These are phyloP conservation scores for Stemphylium beticola DNA, from an alignment of 2,329 filamentous ascomycete genomes.

Conservation along the genomic window DNA sequence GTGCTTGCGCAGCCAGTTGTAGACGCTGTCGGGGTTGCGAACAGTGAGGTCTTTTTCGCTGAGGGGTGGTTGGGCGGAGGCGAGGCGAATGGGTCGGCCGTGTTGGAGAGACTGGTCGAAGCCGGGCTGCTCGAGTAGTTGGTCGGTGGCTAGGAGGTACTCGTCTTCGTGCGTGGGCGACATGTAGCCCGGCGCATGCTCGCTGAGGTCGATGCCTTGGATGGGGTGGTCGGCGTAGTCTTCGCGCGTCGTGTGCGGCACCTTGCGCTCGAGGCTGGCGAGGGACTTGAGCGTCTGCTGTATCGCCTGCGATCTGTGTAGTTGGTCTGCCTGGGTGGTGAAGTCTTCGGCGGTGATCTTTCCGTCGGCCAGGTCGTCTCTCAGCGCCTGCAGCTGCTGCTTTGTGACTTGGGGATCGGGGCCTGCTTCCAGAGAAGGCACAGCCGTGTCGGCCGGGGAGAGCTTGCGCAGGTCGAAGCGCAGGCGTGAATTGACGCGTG, in stretches of 20 bases:
- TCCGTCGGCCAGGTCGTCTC: conserved; percentile 40
- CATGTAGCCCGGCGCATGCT: conserved; percentile 70
- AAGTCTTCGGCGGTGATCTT: conserved; percentile 41
- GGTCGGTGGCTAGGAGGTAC: conserved; percentile 71
- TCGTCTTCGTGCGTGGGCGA: conserved; percentile 74
- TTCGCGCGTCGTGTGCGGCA: conserved; percentile 48
- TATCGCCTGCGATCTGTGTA: conserved; percentile 36
- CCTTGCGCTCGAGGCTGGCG: conserved; percentile 48
- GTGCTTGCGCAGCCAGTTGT: conserved; percentile 91
- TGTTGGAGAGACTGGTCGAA: conserved; percentile 57
- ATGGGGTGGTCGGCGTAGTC: conserved; percentile 42
- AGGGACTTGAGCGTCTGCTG: conserved; percentile 40
- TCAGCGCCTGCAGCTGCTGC: conserved; percentile 42
- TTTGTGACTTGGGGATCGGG: conserved; percentile 32
- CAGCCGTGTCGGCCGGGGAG: conserved; percentile 43
- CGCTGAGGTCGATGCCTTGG: conserved; percentile 56
- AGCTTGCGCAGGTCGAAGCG: conserved; percentile 70
- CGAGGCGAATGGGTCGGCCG: conserved; percentile 47
- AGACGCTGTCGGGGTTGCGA: conserved; percentile 86
- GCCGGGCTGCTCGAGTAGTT: conserved; percentile 56
- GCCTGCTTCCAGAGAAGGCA: conserved; percentile 34
- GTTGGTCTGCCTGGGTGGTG: conserved; percentile 31
- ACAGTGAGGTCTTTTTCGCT: conserved; percentile 62
- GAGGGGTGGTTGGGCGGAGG: conserved; percentile 51
- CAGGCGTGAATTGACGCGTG: conserved; percentile 75